These are phyloP conservation scores for Ogataea chonburiensis DNA, from an alignment of 805 yeast genomes.

Conservation along the genomic window DNA sequence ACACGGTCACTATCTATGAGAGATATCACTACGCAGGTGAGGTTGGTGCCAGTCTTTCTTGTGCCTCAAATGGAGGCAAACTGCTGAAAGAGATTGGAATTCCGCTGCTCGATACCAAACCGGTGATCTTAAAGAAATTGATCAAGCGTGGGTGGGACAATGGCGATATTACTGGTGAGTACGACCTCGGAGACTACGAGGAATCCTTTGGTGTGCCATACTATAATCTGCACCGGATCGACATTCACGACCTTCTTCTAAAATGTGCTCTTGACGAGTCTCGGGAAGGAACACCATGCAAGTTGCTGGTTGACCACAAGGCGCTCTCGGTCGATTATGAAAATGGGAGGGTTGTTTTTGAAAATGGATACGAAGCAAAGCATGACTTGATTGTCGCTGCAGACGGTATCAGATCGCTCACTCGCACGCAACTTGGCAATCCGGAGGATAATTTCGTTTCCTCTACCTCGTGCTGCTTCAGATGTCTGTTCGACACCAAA, in stretches of 20 bases:
- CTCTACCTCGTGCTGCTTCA: constrained; percentile 28
- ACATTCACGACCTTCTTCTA: constrained; percentile 25
- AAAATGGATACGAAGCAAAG: constrained; percentile 24
- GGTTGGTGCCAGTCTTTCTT: constrained; percentile 33
- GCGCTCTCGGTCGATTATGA: constrained; percentile 26
- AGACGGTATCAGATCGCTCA: constrained; percentile 32
- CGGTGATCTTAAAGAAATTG: constrained; percentile 27
- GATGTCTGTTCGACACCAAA: constrained; percentile 27
- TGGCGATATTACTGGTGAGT: constrained; percentile 25
- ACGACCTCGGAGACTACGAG: constrained; percentile 32
- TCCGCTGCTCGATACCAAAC: constrained; percentile 25
- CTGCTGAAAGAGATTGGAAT: constrained; percentile 31
- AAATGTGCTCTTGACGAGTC: constrained; percentile 23
- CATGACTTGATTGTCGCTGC: constrained; percentile 34
- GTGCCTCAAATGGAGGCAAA: constrained; percentile 34
- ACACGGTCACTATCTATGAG: constrained; percentile 29
- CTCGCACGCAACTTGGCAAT: constrained; percentile 27
- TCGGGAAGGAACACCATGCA: constrained; percentile 28
- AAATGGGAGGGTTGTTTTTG: constrained; percentile 27
- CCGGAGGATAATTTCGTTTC: constrained; percentile 18
- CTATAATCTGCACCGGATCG: constrained; percentile 32
- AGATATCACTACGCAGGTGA: constrained; percentile 33
- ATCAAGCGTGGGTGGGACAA: constrained; percentile 28
- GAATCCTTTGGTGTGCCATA: constrained; percentile 31
- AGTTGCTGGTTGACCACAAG: constrained; percentile 23